Evolutionary conservation across 768 basidiomycete species (phyloP).

Genomic region (Boletus subcaerulescens): DNA sequence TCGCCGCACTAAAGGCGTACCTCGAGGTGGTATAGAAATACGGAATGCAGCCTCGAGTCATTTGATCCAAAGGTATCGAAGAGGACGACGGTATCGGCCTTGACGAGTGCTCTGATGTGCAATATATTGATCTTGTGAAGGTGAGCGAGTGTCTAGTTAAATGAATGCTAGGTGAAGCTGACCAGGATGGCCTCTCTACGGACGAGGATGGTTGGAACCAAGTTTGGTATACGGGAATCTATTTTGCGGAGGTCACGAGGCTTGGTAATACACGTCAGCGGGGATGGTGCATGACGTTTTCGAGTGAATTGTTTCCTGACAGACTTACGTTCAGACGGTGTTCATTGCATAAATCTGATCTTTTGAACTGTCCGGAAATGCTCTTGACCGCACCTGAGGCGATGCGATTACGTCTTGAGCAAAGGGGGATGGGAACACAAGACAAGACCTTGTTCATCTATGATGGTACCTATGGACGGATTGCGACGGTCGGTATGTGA

Average conservation of each 20-base stretch:
- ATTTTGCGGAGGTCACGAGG: slow-evolving; percentile 96
- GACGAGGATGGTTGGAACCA: slow-evolving; percentile 90
- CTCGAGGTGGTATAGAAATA: slow-evolving; percentile 85
- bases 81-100: slow-evolving; percentile 85
- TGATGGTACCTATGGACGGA: slow-evolving; percentile 65
- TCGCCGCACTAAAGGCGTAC: slow-evolving; percentile 37
- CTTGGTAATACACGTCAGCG: slow-evolving; percentile 40
- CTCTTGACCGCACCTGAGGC: slow-evolving; percentile 76
- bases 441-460: slow-evolving; percentile 76
- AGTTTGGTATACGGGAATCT: slow-evolving; percentile 90
- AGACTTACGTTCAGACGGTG: slow-evolving; percentile 83
- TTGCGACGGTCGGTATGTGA: slow-evolving; percentile 14
- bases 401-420: slow-evolving; percentile 28
- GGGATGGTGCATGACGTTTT: slow-evolving; percentile 17
- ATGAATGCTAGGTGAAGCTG: slow-evolving; percentile 27
- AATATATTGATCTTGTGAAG: slow-evolving; percentile 77
- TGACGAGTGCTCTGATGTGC: slow-evolving; percentile 92
- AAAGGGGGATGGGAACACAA: slow-evolving; percentile 15
- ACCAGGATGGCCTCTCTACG: slow-evolving; percentile 87
- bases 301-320: slow-evolving; percentile 11
- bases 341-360: slow-evolving; percentile 82
- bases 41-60: slow-evolving; percentile 82
- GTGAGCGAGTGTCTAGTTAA: slow-evolving; percentile 11
- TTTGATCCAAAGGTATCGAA: slow-evolving; percentile 91
- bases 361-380: slow-evolving; percentile 87